A percentile compares a stretch with the other conserved stretches of the same genome.
Evolutionary conservation across 2,329 filamentous ascomycete genomes (phyloP).

Genomic region (Aspergillus sergii): DNA sequence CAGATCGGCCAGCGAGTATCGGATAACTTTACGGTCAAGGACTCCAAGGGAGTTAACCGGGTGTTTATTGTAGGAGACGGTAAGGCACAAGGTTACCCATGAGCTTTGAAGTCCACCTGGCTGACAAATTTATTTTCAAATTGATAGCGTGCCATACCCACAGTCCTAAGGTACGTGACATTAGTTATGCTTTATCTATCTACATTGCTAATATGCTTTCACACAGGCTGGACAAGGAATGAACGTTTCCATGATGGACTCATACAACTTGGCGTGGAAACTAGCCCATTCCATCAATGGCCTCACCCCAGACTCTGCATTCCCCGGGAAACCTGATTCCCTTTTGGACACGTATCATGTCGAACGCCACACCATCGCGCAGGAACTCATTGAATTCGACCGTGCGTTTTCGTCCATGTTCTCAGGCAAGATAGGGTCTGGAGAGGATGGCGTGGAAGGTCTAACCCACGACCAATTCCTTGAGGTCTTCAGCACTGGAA

Average conservation of each 20-base stretch:
- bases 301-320: slow-evolving; percentile 28
- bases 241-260: slow-evolving; percentile 74
- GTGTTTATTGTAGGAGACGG: slow-evolving; percentile 74
- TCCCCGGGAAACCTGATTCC: slow-evolving; percentile 19
- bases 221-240: slow-evolving; percentile 70
- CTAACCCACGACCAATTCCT: slow-evolving; percentile 40
- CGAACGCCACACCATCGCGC: slow-evolving; percentile 41
- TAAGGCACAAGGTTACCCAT: slow-evolving; percentile 20
- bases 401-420: slow-evolving; percentile 44
- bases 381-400: slow-evolving; percentile 45
- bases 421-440: slow-evolving; percentile 38
- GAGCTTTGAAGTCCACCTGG: neutral
- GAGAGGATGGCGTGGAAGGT: slow-evolving; percentile 26
- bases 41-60: slow-evolving; percentile 68
- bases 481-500: slow-evolving; percentile 39
- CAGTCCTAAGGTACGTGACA: slow-evolving; percentile 60
- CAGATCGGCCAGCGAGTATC: slow-evolving; percentile 71
- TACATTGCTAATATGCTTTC: neutral
- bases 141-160: slow-evolving; percentile 71
- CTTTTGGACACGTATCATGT: slow-evolving; percentile 42
- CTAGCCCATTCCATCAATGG: slow-evolving; percentile 41
- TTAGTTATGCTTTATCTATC: neutral
- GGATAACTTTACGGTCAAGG: slow-evolving; percentile 54
- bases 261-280: slow-evolving; percentile 47
- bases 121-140: neutral